Conservation (phyloP, 441 rosid species). For the Brassica hybrid region DNA sequence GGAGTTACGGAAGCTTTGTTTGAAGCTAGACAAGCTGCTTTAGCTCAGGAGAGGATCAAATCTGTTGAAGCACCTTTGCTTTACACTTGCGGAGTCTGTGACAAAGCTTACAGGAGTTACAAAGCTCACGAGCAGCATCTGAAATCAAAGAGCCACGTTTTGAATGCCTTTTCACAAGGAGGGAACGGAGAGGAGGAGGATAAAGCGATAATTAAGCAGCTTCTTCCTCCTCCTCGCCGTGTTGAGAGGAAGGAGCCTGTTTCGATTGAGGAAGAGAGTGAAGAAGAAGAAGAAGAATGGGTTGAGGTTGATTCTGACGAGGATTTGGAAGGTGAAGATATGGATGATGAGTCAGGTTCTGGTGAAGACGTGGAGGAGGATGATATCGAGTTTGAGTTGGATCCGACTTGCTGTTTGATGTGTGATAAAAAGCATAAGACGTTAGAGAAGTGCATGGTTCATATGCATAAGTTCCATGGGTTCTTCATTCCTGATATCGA, state of each 20-base stretch:
- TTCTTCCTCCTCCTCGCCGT: slow-evolving; percentile 50
- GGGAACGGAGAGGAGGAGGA: slow-evolving; percentile 51
- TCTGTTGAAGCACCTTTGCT: slow-evolving; percentile 66
- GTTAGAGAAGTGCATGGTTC: slow-evolving; percentile 88
- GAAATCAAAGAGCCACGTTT: slow-evolving; percentile 65
- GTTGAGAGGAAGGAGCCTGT: slow-evolving; percentile 30
- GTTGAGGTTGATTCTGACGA: slow-evolving; percentile 79
- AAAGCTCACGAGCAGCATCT: slow-evolving; percentile 91
- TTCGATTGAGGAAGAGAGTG: slow-evolving; percentile 52
- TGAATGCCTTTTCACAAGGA: slow-evolving; percentile 48
- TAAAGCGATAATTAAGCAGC: slow-evolving; percentile 59
- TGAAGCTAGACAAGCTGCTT: slow-evolving; percentile 71
- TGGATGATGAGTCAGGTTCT: slow-evolving; percentile 43
- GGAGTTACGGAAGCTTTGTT: slow-evolving; percentile 92
- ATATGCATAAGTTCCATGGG: slow-evolving; percentile 95
- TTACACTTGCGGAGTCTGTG: slow-evolving; percentile 74
- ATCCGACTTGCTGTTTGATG: slow-evolving; percentile 90
- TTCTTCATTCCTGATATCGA: slow-evolving; percentile 93
- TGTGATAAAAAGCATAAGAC: slow-evolving; percentile 72
- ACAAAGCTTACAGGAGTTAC: slow-evolving; percentile 76
- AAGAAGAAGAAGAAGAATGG: slow-evolving; percentile 91
- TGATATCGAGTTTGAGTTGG: slow-evolving; percentile 51
- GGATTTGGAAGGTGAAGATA: slow-evolving; percentile 52
- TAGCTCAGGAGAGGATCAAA: slow-evolving; percentile 71
- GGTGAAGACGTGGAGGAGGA: slow-evolving; percentile 46